These are phyloP conservation scores for Pythium rishiriense DNA, from an alignment of 352 stramenopile species.

Conservation along the genomic window DNA sequence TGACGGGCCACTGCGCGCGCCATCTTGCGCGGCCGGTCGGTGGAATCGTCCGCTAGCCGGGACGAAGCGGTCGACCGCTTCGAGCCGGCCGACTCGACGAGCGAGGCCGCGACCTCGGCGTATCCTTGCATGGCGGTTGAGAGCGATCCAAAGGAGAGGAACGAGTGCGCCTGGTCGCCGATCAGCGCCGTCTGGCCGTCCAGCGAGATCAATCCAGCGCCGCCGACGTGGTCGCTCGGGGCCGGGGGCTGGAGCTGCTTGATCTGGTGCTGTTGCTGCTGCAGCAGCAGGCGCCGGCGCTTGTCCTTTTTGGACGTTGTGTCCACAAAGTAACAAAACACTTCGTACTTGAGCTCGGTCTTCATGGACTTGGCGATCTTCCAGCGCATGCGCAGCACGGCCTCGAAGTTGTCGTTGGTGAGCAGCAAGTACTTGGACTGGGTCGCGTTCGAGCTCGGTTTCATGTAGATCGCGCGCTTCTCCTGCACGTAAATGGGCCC, in stretches of 20 bases:
- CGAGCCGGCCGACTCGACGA: conserved; percentile 17
- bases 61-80: neutral
- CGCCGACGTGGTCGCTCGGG: conserved; percentile 14
- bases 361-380: conserved; percentile 82
- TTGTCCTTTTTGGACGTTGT: conserved; percentile 67
- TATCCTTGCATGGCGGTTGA: conserved; percentile 24
- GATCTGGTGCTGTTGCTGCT: conserved; percentile 36
- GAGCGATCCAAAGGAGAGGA: conserved; percentile 18
- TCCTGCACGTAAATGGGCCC: conserved; percentile 62
- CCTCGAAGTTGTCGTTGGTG: conserved; percentile 74
- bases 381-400: conserved; percentile 66
- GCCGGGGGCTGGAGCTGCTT: conserved; percentile 43
- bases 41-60: conserved; percentile 21
- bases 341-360: conserved; percentile 78
- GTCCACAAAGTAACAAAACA: conserved; percentile 83
- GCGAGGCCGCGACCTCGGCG: conserved; percentile 23
- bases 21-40: conserved; percentile 47
- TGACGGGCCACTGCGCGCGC: conserved; percentile 29
- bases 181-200: conserved; percentile 6
- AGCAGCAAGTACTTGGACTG: conserved; percentile 80
- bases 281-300: conserved; percentile 38
- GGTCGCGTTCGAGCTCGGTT: conserved; percentile 70
- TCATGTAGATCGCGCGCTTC: conserved; percentile 71
- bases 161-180: conserved; percentile 14
- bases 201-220: conserved; percentile 9